Base-by-base conservation (phyloP, 1,139 yeast genomes). In the Spencermartinsiella ligniputridi region DNA sequence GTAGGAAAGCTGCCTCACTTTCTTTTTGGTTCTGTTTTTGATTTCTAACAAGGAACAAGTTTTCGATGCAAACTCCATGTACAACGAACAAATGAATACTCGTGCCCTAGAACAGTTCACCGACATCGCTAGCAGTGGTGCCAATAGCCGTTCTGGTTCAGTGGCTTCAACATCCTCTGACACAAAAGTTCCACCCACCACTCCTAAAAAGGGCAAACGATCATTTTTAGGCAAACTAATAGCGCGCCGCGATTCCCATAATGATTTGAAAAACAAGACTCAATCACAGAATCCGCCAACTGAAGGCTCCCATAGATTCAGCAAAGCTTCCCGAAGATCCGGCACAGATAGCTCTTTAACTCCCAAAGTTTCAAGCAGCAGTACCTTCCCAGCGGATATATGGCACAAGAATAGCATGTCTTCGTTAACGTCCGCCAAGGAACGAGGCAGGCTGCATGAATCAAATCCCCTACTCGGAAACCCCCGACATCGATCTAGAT, bases 211-310 rank as follows among this genome's bases (percentile, higher is more conserved):
- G 36, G 42, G 45, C 18, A 49, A 48, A 37, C 47, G 49, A 39
- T 53, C 61, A 2, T 52, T 58, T 27, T 39, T 58, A 8, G 58
- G 56, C 18, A 54, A 56, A 37, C 45, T 56, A 18, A 52, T 56
- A 5, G 49, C 51, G 16, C 48, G 61, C 12, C 50, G 61, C 4
- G 62, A 58, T 19, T 54, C 57, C 6, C 44, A 51, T n/a, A 48
- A 52, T 1, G 61, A 53, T 22, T 41, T 51, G 22, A 37, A 46
- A 11, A 35, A 39, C 19, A 38, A 37, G 38, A 15, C 35, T 3
- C 35, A 35, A 3, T 33, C 41, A n/a, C 36, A 19, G 6, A 17
- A 17, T 17, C 22, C 36, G 4, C 36, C 22, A 33, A 13, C 36
- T 33, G 20, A 5, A 16, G 38, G 20, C 16, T 6, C 11, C 32